These are phyloP conservation scores for Aspergillus persii DNA, from an alignment of 2,329 filamentous ascomycete genomes.

Conservation along the genomic window DNA sequence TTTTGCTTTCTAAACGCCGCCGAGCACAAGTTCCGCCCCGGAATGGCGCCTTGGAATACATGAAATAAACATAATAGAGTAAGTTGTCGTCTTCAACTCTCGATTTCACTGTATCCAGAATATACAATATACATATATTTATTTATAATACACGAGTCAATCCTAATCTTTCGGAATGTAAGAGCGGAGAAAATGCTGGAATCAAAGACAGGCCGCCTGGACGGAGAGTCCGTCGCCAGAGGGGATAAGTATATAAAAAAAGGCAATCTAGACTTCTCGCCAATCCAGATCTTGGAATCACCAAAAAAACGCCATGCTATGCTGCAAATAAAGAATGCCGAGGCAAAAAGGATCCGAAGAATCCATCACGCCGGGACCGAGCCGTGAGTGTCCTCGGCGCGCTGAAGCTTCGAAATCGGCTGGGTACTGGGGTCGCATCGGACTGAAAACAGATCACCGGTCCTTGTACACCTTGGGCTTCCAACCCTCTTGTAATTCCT, in stretches of 20 bases:
- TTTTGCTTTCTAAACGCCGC: not conserved
- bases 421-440: not conserved
- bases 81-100: not conserved
- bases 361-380: no score
- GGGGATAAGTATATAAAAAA: constrained; percentile 13
- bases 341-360: no score
- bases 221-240: constrained; percentile 1
- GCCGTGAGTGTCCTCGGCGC: not conserved
- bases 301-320: constrained; percentile 43
- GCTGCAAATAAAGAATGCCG: constrained; percentile 26
- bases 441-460: constrained; percentile 47
- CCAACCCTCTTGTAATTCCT: constrained; percentile 80
- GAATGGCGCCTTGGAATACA: no score
- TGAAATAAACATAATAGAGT: no score
- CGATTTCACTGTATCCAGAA: not conserved
- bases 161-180: constrained; percentile 6
- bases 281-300: constrained; percentile 20
- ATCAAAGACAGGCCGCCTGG: not conserved
- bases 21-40: no score
- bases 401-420: not conserved
- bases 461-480: constrained; percentile 96
- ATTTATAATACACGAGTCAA: constrained; percentile 17
- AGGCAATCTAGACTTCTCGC: constrained; percentile 19
- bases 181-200: constrained; percentile 18
- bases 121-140: not conserved